These are phyloP conservation scores for Hypomontagnella submonticulosa DNA, from an alignment of 495 filamentous ascomycete genomes.

Conservation along the genomic window DNA sequence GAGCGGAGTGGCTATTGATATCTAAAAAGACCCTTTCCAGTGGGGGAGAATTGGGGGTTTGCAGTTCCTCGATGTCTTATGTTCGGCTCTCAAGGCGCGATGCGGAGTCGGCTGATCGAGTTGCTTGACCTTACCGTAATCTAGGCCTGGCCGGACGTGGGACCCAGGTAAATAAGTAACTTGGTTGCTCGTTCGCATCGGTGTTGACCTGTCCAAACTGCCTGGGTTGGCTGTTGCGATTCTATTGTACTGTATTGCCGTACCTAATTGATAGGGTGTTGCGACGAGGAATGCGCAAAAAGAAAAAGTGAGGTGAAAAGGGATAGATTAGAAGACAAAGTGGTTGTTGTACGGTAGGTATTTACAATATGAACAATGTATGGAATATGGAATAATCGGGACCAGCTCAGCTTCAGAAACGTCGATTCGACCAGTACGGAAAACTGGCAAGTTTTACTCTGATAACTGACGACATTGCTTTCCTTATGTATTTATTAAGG, in stretches of 20 bases:
- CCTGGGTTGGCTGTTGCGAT: not conserved
- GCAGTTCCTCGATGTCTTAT: constrained; percentile 29
- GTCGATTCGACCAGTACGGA: constrained; percentile 20
- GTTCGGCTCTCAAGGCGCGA: constrained; percentile 25
- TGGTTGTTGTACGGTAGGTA: no score
- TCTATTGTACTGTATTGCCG: not conserved
- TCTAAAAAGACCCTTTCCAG: constrained; percentile 26
- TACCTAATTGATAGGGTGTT: not conserved
- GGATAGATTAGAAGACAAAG: constrained; percentile 4
- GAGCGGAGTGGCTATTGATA: constrained; percentile 29
- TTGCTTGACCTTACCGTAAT: constrained; percentile 29
- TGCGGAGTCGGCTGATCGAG: constrained; percentile 43
- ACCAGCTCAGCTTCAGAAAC: constrained; percentile 26
- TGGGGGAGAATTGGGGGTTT: constrained; percentile 16
- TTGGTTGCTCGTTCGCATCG: constrained; percentile 29
- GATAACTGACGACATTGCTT: constrained; percentile 39
- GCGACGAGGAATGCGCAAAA: not conserved
- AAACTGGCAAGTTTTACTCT: constrained; percentile 36
- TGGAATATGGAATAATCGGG: constrained; percentile 14
- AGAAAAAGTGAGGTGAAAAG: constrained; percentile 5
- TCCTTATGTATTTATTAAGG: constrained; percentile 38
- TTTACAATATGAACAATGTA: constrained; percentile 2
- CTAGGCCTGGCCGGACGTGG: constrained; percentile 37
- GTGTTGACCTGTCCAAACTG: constrained; percentile 12
- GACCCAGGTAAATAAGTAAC: constrained; percentile 19